Conservation (phyloP, 2,329 filamentous ascomycete genomes). For the Diplodia sapinea region DNA sequence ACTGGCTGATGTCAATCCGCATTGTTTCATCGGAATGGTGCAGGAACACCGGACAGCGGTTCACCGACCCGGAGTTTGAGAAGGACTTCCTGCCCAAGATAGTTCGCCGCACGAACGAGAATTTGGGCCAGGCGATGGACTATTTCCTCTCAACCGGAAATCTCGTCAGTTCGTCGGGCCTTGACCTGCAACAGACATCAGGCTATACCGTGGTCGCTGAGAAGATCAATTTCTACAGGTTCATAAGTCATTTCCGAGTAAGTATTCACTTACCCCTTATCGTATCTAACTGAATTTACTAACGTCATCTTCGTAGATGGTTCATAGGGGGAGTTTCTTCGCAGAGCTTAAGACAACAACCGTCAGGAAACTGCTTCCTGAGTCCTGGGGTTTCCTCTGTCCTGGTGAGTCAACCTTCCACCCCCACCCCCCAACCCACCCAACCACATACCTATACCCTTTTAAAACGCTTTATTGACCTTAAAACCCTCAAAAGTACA, state of each 20-base stretch:
- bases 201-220: constrained; percentile 97
- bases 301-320: constrained; percentile 57
- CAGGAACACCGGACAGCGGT: constrained; percentile 60
- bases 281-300: too few relatives aligned
- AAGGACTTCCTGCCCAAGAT: constrained; percentile 81
- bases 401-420: constrained; percentile 52
- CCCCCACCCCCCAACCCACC: too few relatives aligned
- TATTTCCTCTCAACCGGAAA: constrained; percentile 98
- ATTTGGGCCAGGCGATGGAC: constrained; percentile 83
- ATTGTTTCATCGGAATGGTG: constrained; percentile 61
- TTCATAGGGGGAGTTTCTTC: constrained; percentile 98
- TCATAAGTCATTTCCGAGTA: constrained; percentile 91
- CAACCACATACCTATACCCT: too few relatives aligned
- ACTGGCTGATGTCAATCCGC: constrained; percentile 75
- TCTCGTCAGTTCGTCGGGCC: constrained; percentile 83
- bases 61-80: constrained; percentile 76
- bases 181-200: constrained; percentile 92
- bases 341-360: constrained; percentile 97
- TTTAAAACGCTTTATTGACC: too few relatives aligned
- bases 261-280: background rate
- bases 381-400: constrained; percentile 98
- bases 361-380: constrained; percentile 90
- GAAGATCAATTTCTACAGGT: constrained; percentile 98
- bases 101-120: constrained; percentile 82
- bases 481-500: constrained; percentile 63